Percentiles rank a stretch among this genome's conserved stretches.
Evolutionary conservation across 2,329 filamentous ascomycete genomes (phyloP).

Genomic region (Massarina eburnea): DNA sequence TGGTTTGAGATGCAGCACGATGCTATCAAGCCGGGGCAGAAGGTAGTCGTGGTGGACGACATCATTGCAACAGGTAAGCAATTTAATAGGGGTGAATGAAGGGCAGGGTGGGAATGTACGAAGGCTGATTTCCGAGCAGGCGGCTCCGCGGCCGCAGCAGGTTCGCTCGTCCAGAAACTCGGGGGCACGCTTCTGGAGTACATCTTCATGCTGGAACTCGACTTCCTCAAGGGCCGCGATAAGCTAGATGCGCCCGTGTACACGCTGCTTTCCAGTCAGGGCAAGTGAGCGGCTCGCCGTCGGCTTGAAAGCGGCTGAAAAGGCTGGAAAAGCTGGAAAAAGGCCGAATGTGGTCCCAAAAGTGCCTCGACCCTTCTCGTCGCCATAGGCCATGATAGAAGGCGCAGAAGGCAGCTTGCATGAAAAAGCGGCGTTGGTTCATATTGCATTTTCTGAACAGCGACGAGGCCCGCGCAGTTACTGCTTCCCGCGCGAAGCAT

Average conservation of each 20-base stretch:
- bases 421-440: constrained; percentile 13
- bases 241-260: constrained; percentile 83
- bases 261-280: constrained; percentile 74
- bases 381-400: background rate
- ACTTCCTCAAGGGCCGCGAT: constrained; percentile 86
- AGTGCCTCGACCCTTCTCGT: too few species aligned
- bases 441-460: background rate
- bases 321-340: too few species aligned
- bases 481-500: too few species aligned
- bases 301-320: too few species aligned
- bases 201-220: constrained; percentile 93
- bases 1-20: constrained; percentile 94
- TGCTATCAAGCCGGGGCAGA: constrained; percentile 81
- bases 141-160: constrained; percentile 86
- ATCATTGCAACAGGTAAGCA: constrained; percentile 94
- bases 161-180: constrained; percentile 80
- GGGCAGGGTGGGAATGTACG: too few species aligned
- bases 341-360: too few species aligned
- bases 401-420: constrained; percentile 8
- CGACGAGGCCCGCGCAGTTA: too few species aligned
- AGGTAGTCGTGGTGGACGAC: constrained; percentile 91
- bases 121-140: constrained; percentile 54
- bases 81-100: background rate
- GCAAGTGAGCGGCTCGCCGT: constrained; percentile 37
- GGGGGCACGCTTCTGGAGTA: constrained; percentile 86